A percentile compares a stretch with the other conserved stretches of the same genome.
Conservation (phyloP, 148 eudicot genomes). For the Persicaria tinctoria region DNA sequence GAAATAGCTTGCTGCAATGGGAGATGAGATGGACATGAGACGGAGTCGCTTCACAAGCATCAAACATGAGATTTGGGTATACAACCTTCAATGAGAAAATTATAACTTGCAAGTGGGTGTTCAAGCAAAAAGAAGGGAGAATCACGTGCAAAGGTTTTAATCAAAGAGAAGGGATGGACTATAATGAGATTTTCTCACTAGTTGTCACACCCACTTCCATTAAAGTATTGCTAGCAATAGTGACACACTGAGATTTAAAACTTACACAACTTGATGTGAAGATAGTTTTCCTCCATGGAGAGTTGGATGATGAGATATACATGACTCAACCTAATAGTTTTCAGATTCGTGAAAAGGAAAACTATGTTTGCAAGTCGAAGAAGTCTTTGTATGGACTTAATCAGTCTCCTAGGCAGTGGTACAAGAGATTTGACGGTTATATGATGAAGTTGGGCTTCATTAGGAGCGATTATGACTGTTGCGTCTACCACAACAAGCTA, state of each 20-base stretch:
- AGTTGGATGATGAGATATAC: not conserved
- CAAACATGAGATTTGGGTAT: not conserved
- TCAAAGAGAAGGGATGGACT: not conserved
- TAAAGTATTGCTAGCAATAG: too few species aligned
- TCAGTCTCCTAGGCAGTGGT: not conserved
- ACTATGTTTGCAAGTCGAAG: slow-evolving; percentile 9
- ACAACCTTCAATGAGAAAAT: not conserved
- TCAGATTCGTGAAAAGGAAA: not conserved
- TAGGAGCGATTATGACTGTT: not conserved
- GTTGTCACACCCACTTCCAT: too few species aligned
- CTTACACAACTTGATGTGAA: not conserved
- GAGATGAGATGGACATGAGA: not conserved
- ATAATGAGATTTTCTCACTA: too few species aligned
- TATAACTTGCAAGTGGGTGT: not conserved
- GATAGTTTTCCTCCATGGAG: not conserved
- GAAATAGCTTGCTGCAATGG: not conserved
- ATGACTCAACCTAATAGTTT: slow-evolving; percentile 2
- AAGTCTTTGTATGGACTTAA: slow-evolving; percentile 10
- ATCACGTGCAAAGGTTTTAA: not conserved
- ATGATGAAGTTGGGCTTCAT: not conserved
- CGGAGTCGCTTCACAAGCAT: not conserved
- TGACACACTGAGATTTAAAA: too few species aligned
- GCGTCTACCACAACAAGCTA: not conserved
- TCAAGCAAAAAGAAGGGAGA: not conserved
- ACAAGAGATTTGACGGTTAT: slow-evolving; percentile 6